Evolutionary conservation across 2,329 filamentous ascomycete species (phyloP), one percentile per base, ranked within the genome.

Genomic region (Tolypocladium ophioglossoides): DNA sequence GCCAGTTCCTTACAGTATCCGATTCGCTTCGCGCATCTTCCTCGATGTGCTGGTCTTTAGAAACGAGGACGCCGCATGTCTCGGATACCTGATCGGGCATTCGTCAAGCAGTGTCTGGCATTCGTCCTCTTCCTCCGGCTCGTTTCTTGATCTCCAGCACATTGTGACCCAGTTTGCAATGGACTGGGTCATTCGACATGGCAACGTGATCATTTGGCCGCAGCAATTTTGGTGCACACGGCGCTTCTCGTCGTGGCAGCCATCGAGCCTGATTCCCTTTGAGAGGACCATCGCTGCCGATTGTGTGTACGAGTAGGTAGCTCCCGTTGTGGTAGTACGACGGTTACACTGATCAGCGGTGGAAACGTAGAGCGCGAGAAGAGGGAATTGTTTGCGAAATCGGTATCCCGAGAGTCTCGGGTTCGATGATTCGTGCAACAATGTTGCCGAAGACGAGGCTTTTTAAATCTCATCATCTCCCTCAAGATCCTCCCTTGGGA

Each of bases 31-130:
- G 44, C 61, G 68, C 60, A 74, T 74, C n/a, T 62, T 60, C 44
- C 63, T 62, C 16, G 74, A 62, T 6, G 74, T 74, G 4, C 73
- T 67, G 8, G 72, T 76, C 59, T 62, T 68, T 51, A 77, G 60
- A 58, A 74, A 74, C 5, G 71, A 70, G 6, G 67, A 56, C 1
- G 68, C 70, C 1, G 74, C 73, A 55, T 76, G 69, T n/a, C 63
- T 69, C 3, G 75, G 75, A 52, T 55, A 57, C 24, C 52, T 48
- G 24, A 46, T 22, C 34, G 55, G 37, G 38, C 46, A 47, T 7
- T 54, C 52, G 27, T 47, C 37, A 5, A 58, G 48, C 12, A 58
- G 46, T 11, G 44, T 48, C 9, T 50, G 40, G 51, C 54, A 53
- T 12, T 63, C 58, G 3, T 61, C 60, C 1, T 47, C 24, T 4